A percentile compares a stretch with the other conserved stretches of the same genome.
These are phyloP conservation scores for Xylariomycetidae sp. DNA, from an alignment of 2,329 filamentous ascomycete species.

Conservation along the genomic window DNA sequence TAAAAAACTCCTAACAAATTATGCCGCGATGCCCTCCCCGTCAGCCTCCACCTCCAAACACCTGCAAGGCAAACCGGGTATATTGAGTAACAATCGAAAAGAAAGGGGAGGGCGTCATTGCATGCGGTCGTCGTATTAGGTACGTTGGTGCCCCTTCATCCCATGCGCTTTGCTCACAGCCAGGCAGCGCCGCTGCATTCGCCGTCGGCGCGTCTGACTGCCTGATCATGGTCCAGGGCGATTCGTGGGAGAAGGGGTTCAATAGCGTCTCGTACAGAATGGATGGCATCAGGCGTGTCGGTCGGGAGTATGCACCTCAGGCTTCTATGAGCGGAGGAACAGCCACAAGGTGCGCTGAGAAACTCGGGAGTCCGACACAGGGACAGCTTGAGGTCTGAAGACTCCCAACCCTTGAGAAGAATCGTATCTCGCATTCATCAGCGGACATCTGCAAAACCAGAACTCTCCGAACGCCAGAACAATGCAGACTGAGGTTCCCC, in stretches of 20 bases:
- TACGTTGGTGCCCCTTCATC: conserved; percentile 19
- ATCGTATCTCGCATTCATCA: too few species aligned
- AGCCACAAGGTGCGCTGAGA: too few species aligned
- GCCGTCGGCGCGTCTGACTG: conserved; percentile 6
- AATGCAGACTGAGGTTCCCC: conserved; percentile 26
- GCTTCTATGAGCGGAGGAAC: conserved; percentile 29
- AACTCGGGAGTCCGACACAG: too few species aligned
- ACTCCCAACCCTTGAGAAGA: too few species aligned
- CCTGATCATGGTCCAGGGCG: conserved; percentile 15
- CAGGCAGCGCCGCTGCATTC: conserved; percentile 4
- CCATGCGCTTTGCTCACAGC: conserved; percentile 9
- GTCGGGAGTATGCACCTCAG: conserved; percentile 25
- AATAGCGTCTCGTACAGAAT: conserved; percentile 21
- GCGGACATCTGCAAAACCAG: too few species aligned
- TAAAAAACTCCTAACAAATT: conserved; percentile 16
- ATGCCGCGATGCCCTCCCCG: conserved; percentile 25
- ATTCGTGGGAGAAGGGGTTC: conserved; percentile 19
- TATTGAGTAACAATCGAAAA: conserved; percentile 34
- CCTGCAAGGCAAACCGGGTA: conserved; percentile 31
- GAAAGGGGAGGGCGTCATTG: conserved; percentile 26
- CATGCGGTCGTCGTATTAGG: conserved; percentile 20
- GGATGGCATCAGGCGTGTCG: conserved; percentile 29
- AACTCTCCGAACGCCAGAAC: conserved; percentile 32
- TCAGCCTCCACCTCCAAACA: conserved; percentile 24
- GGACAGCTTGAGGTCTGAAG: too few species aligned